phyloP scores from a whole-genome alignment of 2,329 filamentous ascomycete species.

The Neofusicoccum sp. region DNA sequence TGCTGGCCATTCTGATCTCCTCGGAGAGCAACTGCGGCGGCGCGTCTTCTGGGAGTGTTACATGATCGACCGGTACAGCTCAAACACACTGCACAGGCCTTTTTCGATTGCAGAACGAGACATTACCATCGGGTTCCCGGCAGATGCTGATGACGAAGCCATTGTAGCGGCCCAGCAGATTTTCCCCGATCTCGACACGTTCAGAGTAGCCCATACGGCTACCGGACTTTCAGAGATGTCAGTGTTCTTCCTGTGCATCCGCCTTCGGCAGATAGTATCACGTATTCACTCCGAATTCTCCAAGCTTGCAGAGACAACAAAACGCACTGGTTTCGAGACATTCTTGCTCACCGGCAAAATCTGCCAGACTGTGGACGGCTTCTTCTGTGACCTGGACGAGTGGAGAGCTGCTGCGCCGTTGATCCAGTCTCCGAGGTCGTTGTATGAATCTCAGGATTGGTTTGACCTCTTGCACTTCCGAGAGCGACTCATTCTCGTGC shows the following conservation, averaged over 20 bases:
- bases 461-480: conserved; percentile 45
- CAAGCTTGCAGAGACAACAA: neutral
- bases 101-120: conserved; percentile 43
- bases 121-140: conserved; percentile 39
- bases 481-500: conserved; percentile 42
- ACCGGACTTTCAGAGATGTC: conserved; percentile 31
- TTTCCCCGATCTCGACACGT: conserved; percentile 22
- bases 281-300: conserved; percentile 35
- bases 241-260: conserved; percentile 41
- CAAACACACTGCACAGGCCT: conserved; percentile 42
- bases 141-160: conserved; percentile 34
- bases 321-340: neutral
- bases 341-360: neutral
- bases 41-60: conserved; percentile 49
- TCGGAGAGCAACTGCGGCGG: conserved; percentile 39
- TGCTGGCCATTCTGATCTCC: conserved; percentile 13
- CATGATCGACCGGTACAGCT: conserved; percentile 47
- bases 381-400: conserved; percentile 35
- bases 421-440: conserved; percentile 34
- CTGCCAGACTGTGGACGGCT: conserved; percentile 13
- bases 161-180: neutral
- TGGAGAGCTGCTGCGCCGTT: conserved; percentile 38
- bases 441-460: conserved; percentile 47
- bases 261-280: conserved; percentile 43
- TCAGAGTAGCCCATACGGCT: conserved; percentile 18